Conservation (phyloP, 2,329 filamentous ascomycete genomes). For the Colletotrichum sp. region DNA sequence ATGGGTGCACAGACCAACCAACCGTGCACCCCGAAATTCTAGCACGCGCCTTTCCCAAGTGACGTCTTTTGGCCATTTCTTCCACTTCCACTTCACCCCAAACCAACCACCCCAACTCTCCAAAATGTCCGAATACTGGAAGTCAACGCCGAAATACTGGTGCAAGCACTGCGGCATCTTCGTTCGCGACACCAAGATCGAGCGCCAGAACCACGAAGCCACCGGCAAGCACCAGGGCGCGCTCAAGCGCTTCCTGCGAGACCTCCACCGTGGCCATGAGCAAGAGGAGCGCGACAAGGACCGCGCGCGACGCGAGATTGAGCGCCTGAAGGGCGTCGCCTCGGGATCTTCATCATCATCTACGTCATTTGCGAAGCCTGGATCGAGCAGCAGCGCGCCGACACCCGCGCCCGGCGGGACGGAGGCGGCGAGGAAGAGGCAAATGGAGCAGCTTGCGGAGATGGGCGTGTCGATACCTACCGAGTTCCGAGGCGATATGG, state of each 20-base stretch:
- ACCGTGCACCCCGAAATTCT: not conserved
- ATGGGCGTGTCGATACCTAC: slow-evolving; percentile 87
- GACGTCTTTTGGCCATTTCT: not conserved
- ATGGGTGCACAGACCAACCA: not conserved
- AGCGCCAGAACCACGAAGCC: slow-evolving; percentile 87
- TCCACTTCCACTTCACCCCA: not conserved
- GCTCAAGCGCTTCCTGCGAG: slow-evolving; percentile 87
- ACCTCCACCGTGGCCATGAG: slow-evolving; percentile 86
- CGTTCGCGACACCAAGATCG: slow-evolving; percentile 91
- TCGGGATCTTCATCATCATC: slow-evolving; percentile 42
- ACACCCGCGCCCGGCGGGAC: slow-evolving; percentile 36
- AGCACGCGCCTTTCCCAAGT: not conserved
- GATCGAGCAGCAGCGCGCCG: slow-evolving; percentile 4
- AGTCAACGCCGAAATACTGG: slow-evolving; percentile 96
- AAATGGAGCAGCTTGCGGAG: slow-evolving; percentile 86
- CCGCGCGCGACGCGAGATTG: slow-evolving; percentile 82
- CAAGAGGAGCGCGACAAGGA: slow-evolving; percentile 82
- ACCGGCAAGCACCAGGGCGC: slow-evolving; percentile 84
- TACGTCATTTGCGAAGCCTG: slow-evolving; percentile 32
- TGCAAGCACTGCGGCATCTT: slow-evolving; percentile 95
- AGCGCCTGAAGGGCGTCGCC: slow-evolving; percentile 81
- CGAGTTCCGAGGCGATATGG: slow-evolving; percentile 79
- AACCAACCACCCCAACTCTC: not conserved
- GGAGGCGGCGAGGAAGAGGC: slow-evolving; percentile 75
- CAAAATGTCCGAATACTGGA: slow-evolving; percentile 96